Evolutionary conservation across 176 grass and related monocot genomes (phyloP).

Genomic region (Aegilops bicornis): DNA sequence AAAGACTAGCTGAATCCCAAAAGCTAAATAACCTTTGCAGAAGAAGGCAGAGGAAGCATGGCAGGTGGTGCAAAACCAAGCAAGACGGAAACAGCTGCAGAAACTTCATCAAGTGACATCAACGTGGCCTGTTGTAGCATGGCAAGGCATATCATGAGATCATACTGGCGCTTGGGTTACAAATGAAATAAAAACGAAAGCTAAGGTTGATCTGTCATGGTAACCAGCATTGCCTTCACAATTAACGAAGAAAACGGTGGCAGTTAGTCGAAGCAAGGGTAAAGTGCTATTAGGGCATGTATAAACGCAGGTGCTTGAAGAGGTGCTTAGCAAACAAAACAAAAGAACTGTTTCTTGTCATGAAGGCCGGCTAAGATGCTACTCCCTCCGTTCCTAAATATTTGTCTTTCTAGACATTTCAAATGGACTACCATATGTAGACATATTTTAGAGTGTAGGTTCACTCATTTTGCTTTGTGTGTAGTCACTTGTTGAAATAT

Average conservation of each 20-base stretch:
- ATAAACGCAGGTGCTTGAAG: background rate
- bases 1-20: background rate
- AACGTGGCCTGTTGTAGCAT: slow-evolving; percentile 40
- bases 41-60: slow-evolving; percentile 48
- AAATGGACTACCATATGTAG: too few species aligned
- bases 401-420: too few species aligned
- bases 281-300: background rate
- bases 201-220: background rate
- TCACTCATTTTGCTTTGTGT: too few species aligned
- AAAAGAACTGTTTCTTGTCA: background rate
- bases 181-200: background rate
- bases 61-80: slow-evolving; percentile 83
- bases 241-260: background rate
- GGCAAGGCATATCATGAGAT: background rate
- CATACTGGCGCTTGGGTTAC: background rate
- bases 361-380: background rate
- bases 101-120: slow-evolving; percentile 72
- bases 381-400: too few species aligned
- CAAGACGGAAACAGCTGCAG: slow-evolving; percentile 72
- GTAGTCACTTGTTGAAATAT: too few species aligned
- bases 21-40: slow-evolving; percentile 60
- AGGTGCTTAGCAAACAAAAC: background rate
- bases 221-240: background rate
- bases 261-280: background rate
- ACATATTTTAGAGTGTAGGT: too few species aligned